Base-by-base conservation (phyloP, 2,329 filamentous ascomycete species). In the Fusarium sp. region DNA sequence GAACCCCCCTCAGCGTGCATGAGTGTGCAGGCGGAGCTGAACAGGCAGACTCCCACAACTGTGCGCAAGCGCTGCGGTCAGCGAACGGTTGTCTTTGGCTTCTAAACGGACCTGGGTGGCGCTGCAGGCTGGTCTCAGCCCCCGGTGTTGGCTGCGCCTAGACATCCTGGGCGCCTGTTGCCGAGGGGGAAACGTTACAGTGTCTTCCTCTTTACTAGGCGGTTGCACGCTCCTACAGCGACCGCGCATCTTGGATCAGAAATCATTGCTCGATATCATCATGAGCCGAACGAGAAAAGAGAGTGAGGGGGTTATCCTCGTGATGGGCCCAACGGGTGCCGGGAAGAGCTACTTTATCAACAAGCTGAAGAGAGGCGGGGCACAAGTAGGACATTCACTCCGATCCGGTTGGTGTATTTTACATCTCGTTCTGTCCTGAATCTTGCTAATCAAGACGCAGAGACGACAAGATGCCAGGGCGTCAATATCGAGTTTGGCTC, bases 301-400 rank as follows among this genome's bases (percentile, higher is more conserved):
- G 20, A 66, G 63, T 35, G 67, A 69, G 22, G 67, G 67, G 1
- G 35, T 69, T 14, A 66, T 66, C 22, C 58, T 69, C 12, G 57
- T 66, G 1, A 25, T 69, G 32, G 67, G 67, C 17, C 58, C 45
- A 9, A 69, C 67, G 6, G 67, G 63, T 6, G 57, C 67, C 20
- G 67, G 67, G 7, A 69, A 69, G 32, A 69, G 67, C 52, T 69
- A 66, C 27, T 66, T 69, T 25, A 12, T 69, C 32, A 66, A 69
- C 58, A 58, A 63, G 58, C 63, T 66, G 8, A 69, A 69, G 58
- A 54, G 32, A 4, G 43, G 52, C 33, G 37, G 67, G 22, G 67
- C 43, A 9, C 15, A 35, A 35, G 63, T 63, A 35, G 67, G 63
- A 22, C 63, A 66, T 32, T 63, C 63, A 35, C 59, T 69, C 10